These are phyloP conservation scores for Teunomyces funiuensis DNA, from an alignment of 805 yeast genomes.

Conservation along the genomic window DNA sequence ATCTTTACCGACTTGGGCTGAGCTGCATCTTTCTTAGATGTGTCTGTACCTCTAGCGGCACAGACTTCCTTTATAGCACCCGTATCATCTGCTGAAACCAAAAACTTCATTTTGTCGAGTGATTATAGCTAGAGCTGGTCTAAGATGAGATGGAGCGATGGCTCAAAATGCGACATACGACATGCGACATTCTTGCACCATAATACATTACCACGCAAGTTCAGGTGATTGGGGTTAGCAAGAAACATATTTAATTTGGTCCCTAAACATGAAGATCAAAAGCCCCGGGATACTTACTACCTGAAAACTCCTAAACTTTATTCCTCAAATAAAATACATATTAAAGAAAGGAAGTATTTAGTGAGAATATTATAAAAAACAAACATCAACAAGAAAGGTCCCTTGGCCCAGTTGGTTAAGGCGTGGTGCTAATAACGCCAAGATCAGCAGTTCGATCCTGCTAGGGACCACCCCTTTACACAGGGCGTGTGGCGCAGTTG, in stretches of 20 bases:
- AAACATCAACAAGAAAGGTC: slow-evolving; percentile 26
- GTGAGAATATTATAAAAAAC: no score
- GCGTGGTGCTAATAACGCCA: slow-evolving; percentile 55
- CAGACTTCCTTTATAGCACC: slow-evolving; percentile 65
- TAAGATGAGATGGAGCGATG: slow-evolving; percentile 2
- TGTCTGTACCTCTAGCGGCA: slow-evolving; percentile 72
- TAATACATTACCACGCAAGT: background rate
- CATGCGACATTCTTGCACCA: background rate
- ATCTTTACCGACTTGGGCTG: slow-evolving; percentile 60
- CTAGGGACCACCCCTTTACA: slow-evolving; percentile 60
- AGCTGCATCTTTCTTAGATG: slow-evolving; percentile 64
- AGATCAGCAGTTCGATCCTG: slow-evolving; percentile 86
- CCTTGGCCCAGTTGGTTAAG: slow-evolving; percentile 57
- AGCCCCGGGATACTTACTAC: no score
- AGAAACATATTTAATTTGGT: no score
- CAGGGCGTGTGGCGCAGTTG: slow-evolving; percentile 50
- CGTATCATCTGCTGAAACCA: slow-evolving; percentile 65
- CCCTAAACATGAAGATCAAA: no score
- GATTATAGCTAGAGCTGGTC: background rate
- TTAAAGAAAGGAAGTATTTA: no score
- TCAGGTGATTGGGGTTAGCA: no score
- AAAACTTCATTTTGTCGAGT: slow-evolving; percentile 50
- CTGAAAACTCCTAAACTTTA: no score
- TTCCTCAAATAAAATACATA: background rate
- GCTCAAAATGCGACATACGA: background rate